Conservation (phyloP, 495 filamentous ascomycete species). For the Poronia punctata region DNA sequence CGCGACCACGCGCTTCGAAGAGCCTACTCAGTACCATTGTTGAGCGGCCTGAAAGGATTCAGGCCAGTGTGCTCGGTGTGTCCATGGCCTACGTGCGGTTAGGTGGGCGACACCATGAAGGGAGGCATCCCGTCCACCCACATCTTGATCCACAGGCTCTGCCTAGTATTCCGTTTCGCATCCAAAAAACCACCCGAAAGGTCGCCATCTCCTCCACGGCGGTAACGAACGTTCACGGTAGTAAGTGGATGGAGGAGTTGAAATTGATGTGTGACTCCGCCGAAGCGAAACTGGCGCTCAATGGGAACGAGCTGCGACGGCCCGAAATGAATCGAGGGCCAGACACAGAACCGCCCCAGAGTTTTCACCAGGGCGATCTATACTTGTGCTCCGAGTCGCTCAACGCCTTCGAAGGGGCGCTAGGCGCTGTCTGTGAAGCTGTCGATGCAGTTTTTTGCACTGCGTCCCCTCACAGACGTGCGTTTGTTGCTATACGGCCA, state of each 20-base stretch:
- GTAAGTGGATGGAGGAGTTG: constrained; percentile 86
- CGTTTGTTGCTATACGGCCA: constrained; percentile 76
- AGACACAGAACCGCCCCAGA: constrained; percentile 36
- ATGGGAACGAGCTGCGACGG: constrained; percentile 68
- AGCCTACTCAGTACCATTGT: constrained; percentile 66
- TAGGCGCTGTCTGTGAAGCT: constrained; percentile 85
- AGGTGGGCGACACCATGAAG: constrained; percentile 71
- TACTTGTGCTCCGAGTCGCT: constrained; percentile 83
- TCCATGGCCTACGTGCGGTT: constrained; percentile 83
- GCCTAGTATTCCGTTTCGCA: constrained; percentile 67
- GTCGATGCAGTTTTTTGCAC: constrained; percentile 73
- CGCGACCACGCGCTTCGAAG: constrained; percentile 67
- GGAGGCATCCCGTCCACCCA: constrained; percentile 54
- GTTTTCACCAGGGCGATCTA: constrained; percentile 75
- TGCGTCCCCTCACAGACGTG: constrained; percentile 51
- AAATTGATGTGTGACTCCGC: constrained; percentile 74
- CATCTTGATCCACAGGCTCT: constrained; percentile 40
- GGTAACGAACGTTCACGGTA: constrained; percentile 78
- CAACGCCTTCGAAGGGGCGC: constrained; percentile 78
- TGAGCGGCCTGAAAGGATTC: constrained; percentile 86
- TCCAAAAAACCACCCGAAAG: constrained; percentile 62
- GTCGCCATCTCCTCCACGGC: constrained; percentile 58
- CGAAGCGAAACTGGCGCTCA: constrained; percentile 62
- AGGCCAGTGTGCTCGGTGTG: constrained; percentile 73
- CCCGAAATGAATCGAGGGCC: constrained; percentile 44